A percentile compares a stretch with the other conserved stretches of the same genome.
Conservation (phyloP, 2,329 filamentous ascomycete species). For the Hypomyces perniciosus region DNA sequence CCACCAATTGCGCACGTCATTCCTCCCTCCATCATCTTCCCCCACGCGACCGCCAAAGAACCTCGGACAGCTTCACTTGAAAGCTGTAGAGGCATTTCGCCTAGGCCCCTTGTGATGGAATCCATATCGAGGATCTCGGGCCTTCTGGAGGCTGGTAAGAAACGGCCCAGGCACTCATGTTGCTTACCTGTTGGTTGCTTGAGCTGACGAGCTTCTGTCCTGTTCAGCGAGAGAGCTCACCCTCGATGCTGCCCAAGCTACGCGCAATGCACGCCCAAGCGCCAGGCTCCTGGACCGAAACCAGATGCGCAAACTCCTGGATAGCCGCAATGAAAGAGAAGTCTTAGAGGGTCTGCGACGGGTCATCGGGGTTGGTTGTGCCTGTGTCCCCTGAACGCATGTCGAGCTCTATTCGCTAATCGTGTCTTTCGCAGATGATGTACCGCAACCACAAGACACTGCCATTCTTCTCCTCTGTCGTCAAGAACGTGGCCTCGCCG, state of each 20-base stretch:
- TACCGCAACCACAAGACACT: constrained; percentile 84
- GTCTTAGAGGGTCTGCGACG: constrained; percentile 85
- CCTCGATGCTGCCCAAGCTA: constrained; percentile 90
- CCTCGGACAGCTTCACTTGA: constrained; percentile 7
- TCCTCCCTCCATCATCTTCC: constrained; percentile 1
- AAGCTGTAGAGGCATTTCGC: constrained; percentile 1
- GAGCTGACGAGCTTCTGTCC: constrained; percentile 1
- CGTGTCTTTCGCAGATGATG: constrained; percentile 65
- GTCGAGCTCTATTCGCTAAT: neutral
- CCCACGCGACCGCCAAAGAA: constrained; percentile 4
- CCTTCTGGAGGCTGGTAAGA: constrained; percentile 86
- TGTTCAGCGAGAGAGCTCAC: constrained; percentile 84
- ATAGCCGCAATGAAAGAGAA: constrained; percentile 88
- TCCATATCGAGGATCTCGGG: constrained; percentile 90
- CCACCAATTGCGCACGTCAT: constrained; percentile 10
- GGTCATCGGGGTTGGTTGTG: constrained; percentile 70
- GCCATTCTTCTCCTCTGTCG: constrained; percentile 92
- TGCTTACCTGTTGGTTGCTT: constrained; percentile 6
- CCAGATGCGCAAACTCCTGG: constrained; percentile 90
- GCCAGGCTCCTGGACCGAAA: constrained; percentile 64
- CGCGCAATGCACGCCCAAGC: constrained; percentile 58
- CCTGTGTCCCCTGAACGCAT: neutral
- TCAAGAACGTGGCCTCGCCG: constrained; percentile 94
- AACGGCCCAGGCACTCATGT: constrained; percentile 3
- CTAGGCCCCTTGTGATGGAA: constrained; percentile 61